Percentiles rank a stretch among this genome's conserved stretches.
Conservation (phyloP, 164 flowering plant genomes). For the Aristolochia californica region DNA sequence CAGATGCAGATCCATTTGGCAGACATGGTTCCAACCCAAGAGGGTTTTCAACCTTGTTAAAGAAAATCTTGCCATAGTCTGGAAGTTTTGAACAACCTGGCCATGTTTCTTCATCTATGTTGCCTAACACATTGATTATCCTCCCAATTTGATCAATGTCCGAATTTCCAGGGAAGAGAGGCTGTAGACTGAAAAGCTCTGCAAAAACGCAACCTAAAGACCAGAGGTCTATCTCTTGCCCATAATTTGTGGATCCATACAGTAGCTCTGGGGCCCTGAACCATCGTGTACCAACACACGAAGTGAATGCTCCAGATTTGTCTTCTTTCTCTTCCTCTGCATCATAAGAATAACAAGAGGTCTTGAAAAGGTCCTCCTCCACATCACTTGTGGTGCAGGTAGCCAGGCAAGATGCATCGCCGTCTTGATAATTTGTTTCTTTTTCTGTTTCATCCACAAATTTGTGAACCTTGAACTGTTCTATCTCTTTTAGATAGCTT, state of each 20-base stretch:
- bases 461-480: conserved; percentile 24
- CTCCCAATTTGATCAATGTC: conserved; percentile 89
- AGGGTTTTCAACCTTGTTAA: conserved; percentile 50
- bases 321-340: conserved; percentile 32
- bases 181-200: conserved; percentile 68
- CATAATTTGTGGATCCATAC: conserved; percentile 71
- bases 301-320: conserved; percentile 49
- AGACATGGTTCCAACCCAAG: conserved; percentile 51
- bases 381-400: conserved; percentile 62
- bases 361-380: conserved; percentile 52
- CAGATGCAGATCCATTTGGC: conserved; percentile 44
- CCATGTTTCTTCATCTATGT: conserved; percentile 60
- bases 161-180: conserved; percentile 81
- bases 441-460: conserved; percentile 32
- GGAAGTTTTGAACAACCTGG: conserved; percentile 67
- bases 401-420: conserved; percentile 62
- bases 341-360: conserved; percentile 32
- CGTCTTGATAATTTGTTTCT: conserved; percentile 40
- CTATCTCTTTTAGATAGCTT: conserved; percentile 23
- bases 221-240: conserved; percentile 81
- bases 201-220: conserved; percentile 89
- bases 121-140: conserved; percentile 57
- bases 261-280: conserved; percentile 86
- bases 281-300: conserved; percentile 96
- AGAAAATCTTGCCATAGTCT: conserved; percentile 61